Evolutionary conservation across 345 rosid genomes (phyloP).

Genomic region (Bruguiera parviflora): DNA sequence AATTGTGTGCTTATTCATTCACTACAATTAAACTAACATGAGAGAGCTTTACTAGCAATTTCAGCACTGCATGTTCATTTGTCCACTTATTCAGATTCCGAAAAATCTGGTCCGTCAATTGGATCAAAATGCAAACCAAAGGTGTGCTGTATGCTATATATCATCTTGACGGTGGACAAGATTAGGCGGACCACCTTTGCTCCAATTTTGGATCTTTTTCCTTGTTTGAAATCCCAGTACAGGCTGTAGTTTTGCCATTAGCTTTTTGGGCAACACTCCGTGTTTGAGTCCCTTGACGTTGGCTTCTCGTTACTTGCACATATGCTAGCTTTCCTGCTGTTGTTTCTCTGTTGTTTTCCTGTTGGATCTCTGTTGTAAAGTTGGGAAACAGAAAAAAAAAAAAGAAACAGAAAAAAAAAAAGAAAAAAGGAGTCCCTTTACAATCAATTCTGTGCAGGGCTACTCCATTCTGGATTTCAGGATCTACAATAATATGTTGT

Average conservation of each 20-base stretch:
- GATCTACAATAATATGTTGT: background rate
- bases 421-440: background rate
- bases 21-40: background rate
- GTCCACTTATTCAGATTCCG: background rate
- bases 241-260: slow-evolving; percentile 3
- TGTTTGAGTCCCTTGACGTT: background rate
- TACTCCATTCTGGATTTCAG: background rate
- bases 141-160: background rate
- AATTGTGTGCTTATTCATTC: background rate
- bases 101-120: background rate
- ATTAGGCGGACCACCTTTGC: slow-evolving; percentile 10
- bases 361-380: background rate
- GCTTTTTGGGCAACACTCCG: slow-evolving; percentile 14
- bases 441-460: background rate
- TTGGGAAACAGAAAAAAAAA: background rate
- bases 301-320: slow-evolving; percentile 3
- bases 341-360: slow-evolving; percentile 6
- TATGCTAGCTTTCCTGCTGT: background rate
- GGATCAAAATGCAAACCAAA: background rate
- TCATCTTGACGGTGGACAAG: slow-evolving; percentile 26
- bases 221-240: slow-evolving; percentile 3
- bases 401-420: background rate
- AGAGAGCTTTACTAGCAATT: background rate
- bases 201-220: background rate
- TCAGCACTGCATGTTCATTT: background rate